Evolutionary conservation across 257 asterid genomes (phyloP).

Genomic region (Thymus mandschuricus): DNA sequence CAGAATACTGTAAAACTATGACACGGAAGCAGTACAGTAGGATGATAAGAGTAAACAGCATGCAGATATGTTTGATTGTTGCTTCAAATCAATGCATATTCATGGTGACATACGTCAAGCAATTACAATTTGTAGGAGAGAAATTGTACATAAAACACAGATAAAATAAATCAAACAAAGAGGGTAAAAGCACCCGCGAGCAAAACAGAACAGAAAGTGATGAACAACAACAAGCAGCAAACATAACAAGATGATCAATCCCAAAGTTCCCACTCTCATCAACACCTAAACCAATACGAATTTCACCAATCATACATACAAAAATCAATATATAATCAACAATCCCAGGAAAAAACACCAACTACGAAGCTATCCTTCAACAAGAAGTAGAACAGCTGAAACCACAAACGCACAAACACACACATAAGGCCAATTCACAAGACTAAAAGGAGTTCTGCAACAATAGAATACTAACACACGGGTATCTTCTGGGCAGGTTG

Average conservation of each 20-base stretch:
- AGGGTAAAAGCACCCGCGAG: not conserved
- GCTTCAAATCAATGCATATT: not conserved
- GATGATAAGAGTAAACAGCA: conserved; percentile 2
- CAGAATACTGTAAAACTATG: no score
- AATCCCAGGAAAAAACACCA: not conserved
- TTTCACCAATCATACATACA: conserved; percentile 7
- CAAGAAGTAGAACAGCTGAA: not conserved
- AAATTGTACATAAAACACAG: not conserved
- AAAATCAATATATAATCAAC: not conserved
- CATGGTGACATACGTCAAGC: not conserved
- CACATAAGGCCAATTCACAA: not conserved
- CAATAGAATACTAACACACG: conserved; percentile 41
- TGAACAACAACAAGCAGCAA: not conserved
- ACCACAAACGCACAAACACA: not conserved
- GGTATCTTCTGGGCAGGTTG: conserved; percentile 68
- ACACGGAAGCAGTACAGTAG: not conserved
- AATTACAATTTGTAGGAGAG: not conserved
- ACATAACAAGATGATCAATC: conserved; percentile 18
- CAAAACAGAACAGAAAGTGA: not conserved
- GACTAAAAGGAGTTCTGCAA: not conserved
- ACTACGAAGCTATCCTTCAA: not conserved
- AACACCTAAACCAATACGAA: not conserved
- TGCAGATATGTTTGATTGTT: not conserved
- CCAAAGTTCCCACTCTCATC: not conserved
- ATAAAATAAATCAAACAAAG: not conserved